Conservation (phyloP, 2,329 filamentous ascomycete species). For the Myriosclerotinia duriaeana region DNA sequence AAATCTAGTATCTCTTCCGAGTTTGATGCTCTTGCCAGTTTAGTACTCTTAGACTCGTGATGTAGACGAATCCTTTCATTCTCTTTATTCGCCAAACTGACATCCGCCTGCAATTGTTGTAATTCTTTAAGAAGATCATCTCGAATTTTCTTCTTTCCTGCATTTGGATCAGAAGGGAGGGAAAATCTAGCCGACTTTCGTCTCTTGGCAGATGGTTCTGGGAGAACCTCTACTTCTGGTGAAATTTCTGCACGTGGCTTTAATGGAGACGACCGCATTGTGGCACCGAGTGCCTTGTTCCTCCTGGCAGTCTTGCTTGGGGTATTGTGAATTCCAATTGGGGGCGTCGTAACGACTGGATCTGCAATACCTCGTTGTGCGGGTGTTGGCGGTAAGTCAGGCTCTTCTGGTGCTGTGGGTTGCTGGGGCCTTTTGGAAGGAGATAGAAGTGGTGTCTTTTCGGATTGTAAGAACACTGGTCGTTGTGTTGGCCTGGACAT, state of each 20-base stretch:
- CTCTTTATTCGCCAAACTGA: slow-evolving; percentile 57
- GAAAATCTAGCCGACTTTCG: slow-evolving; percentile 38
- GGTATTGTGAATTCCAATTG: slow-evolving; percentile 59
- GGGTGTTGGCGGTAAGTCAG: slow-evolving; percentile 62
- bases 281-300: slow-evolving; percentile 40
- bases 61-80: slow-evolving; percentile 54
- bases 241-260: slow-evolving; percentile 34
- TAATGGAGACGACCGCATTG: slow-evolving; percentile 40
- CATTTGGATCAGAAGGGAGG: slow-evolving; percentile 37
- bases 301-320: slow-evolving; percentile 52
- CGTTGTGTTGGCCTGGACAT: slow-evolving; percentile 16
- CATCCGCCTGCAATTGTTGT: slow-evolving; percentile 55
- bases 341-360: slow-evolving; percentile 54
- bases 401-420: slow-evolving; percentile 48
- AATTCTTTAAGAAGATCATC: slow-evolving; percentile 57
- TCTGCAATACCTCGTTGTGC: slow-evolving; percentile 51
- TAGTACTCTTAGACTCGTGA: slow-evolving; percentile 42
- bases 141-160: slow-evolving; percentile 52
- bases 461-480: background rate
- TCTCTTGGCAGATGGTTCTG: slow-evolving; percentile 26
- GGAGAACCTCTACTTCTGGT: slow-evolving; percentile 5
- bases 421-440: slow-evolving; percentile 8
- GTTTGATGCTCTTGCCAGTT: slow-evolving; percentile 47
- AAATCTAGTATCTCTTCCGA: slow-evolving; percentile 39
- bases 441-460: background rate